Percentiles rank a stretch among this genome's conserved stretches.
Conservation (phyloP, 169 alveolate species). For the Plasmodium inui region DNA sequence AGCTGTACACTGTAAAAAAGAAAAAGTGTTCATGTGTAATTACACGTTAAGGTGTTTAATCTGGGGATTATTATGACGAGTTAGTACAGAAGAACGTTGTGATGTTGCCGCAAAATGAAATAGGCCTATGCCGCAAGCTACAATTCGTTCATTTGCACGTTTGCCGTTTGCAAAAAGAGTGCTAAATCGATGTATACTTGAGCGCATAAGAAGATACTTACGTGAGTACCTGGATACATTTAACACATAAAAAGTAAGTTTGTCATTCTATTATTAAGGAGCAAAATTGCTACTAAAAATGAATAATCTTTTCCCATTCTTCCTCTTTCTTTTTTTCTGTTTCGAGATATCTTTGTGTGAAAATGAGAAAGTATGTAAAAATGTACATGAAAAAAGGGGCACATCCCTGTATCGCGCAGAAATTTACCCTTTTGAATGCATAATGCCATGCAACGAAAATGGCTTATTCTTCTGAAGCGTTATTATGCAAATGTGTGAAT, state of each 20-base stretch:
- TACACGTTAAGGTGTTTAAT: conserved; percentile 16
- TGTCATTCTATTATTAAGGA: not conserved
- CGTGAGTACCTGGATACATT: not conserved
- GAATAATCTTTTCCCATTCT: conserved; percentile 10
- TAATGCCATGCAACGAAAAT: not conserved
- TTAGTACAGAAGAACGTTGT: not conserved
- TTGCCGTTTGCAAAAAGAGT: not conserved
- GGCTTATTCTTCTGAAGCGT: not conserved
- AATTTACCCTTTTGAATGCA: not conserved
- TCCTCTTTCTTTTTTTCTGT: conserved; percentile 33
- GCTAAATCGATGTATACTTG: not conserved
- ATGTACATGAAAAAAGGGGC: conserved; percentile 2
- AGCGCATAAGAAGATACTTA: not conserved
- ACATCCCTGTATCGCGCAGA: not conserved
- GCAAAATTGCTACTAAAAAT: conserved; percentile 7
- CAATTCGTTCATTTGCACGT: not conserved
- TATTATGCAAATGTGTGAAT: not conserved
- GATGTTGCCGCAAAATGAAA: not conserved
- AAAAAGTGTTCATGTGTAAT: conserved; percentile 25
- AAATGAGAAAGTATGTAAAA: conserved; percentile 44
- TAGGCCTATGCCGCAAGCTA: not conserved
- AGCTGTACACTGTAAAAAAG: not conserved
- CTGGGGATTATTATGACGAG: not conserved
- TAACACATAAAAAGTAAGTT: conserved; percentile 6
- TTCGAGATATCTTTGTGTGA: conserved; percentile 30